phyloP scores from a whole-genome alignment of 2,329 filamentous ascomycete species.

The Cryphonectria nitschkei region DNA sequence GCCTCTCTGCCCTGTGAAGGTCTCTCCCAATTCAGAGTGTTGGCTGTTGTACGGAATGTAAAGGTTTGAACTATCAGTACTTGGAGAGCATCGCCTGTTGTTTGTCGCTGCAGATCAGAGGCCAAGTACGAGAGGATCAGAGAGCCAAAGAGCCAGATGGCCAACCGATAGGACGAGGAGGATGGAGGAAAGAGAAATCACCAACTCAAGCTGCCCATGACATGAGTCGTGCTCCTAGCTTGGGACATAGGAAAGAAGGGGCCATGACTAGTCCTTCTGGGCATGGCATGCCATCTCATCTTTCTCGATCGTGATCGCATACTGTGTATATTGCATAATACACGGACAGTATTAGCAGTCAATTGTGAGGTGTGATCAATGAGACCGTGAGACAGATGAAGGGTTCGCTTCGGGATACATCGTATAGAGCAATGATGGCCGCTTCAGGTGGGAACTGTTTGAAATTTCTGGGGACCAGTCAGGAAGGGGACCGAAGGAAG shows the following conservation, averaged over 20 bases:
- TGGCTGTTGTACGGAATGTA: not conserved
- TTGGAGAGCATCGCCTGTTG: not conserved
- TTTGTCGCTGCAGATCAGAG: not conserved
- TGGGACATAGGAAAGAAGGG: not conserved
- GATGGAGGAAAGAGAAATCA: not conserved
- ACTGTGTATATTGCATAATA: not conserved
- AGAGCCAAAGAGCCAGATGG: not conserved
- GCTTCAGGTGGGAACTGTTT: not conserved
- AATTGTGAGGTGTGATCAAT: not conserved
- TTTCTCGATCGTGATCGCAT: not conserved
- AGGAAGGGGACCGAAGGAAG: not conserved
- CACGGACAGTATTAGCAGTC: not conserved
- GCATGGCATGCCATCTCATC: not conserved
- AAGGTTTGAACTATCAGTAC: not conserved
- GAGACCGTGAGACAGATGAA: not conserved
- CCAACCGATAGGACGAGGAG: not conserved
- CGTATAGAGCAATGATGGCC: not conserved
- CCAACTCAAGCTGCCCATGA: not conserved
- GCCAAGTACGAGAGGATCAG: not conserved
- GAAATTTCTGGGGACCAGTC: not conserved
- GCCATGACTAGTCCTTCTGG: conserved; percentile 4
- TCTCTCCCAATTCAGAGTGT: not conserved
- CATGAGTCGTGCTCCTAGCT: not conserved
- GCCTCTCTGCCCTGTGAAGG: not conserved
- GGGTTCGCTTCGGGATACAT: not conserved